Evolutionary conservation across 2,329 filamentous ascomycete genomes (phyloP).

Genomic region (Trichoderma harzianum): DNA sequence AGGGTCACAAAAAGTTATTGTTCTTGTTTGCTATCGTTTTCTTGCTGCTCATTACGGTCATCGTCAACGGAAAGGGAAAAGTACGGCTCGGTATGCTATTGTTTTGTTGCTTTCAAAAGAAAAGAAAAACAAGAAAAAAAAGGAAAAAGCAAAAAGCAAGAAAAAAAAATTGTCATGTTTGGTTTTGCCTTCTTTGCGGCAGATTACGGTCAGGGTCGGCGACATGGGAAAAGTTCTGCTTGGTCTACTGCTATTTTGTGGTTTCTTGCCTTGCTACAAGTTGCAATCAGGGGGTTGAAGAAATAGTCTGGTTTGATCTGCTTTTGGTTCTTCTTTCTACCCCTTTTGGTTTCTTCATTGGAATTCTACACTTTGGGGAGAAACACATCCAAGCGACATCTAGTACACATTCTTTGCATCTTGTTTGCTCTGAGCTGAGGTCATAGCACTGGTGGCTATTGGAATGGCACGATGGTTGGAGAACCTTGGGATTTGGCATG

Average conservation of each 20-base stretch:
- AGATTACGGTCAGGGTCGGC: not conserved
- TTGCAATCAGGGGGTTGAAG: not conserved
- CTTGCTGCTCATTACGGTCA: not conserved
- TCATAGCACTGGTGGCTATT: not conserved
- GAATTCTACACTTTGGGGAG: not conserved
- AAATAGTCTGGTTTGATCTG: not conserved
- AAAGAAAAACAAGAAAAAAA: not conserved
- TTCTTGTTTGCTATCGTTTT: not conserved
- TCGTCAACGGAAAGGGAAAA: not conserved
- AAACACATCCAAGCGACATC: not conserved
- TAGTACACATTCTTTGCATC: not conserved
- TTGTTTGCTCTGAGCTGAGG: not conserved
- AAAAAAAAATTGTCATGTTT: not conserved
- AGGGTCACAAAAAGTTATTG: not conserved
- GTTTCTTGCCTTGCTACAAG: not conserved
- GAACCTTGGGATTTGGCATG: not conserved
- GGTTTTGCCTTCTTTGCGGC: not conserved
- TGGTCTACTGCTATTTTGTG: not conserved
- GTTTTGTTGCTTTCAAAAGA: not conserved
- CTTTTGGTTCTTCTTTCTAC: not conserved
- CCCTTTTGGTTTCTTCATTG: not conserved
- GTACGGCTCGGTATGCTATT: not conserved
- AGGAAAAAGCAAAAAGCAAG: not conserved
- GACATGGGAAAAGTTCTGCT: not conserved
- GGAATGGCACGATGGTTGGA: not conserved